phyloP scores from a whole-genome alignment of 176 grass and related monocot genomes.

The Thinopyrum elongatum region DNA sequence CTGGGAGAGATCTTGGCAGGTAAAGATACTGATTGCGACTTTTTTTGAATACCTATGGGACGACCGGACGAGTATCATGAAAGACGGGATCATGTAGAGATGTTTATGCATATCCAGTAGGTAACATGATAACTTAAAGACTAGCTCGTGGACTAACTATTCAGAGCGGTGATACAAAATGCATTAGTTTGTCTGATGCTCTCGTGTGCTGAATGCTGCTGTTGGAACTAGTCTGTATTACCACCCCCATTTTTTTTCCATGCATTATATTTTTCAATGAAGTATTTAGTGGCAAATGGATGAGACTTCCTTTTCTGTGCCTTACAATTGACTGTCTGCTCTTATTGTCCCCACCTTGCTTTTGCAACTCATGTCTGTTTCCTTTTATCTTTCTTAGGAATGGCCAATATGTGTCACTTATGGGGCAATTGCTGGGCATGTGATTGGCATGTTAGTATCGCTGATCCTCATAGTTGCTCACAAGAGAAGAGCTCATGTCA shows the following conservation, averaged over 20 bases:
- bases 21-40: slow-evolving; percentile 23
- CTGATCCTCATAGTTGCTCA: slow-evolving; percentile 36
- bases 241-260: not conserved
- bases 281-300: not conserved
- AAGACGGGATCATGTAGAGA: not conserved
- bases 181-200: not conserved
- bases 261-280: not conserved
- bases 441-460: slow-evolving; percentile 56
- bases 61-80: not conserved
- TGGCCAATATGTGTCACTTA: slow-evolving; percentile 90
- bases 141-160: not conserved
- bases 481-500: slow-evolving; percentile 41
- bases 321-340: not conserved
- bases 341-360: not conserved
- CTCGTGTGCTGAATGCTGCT: too few relatives aligned
- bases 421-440: slow-evolving; percentile 65
- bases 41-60: not conserved
- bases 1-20: slow-evolving; percentile 96
- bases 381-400: slow-evolving; percentile 44
- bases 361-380: not conserved
- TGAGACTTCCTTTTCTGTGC: not conserved
- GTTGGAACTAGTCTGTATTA: not conserved
- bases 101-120: slow-evolving; percentile 2
- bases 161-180: not conserved
- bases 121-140: not conserved